Percentiles rank a stretch among this genome's conserved stretches.
Conservation (phyloP, 2,329 filamentous ascomycete genomes). For the Sarocladium brachiariae region DNA sequence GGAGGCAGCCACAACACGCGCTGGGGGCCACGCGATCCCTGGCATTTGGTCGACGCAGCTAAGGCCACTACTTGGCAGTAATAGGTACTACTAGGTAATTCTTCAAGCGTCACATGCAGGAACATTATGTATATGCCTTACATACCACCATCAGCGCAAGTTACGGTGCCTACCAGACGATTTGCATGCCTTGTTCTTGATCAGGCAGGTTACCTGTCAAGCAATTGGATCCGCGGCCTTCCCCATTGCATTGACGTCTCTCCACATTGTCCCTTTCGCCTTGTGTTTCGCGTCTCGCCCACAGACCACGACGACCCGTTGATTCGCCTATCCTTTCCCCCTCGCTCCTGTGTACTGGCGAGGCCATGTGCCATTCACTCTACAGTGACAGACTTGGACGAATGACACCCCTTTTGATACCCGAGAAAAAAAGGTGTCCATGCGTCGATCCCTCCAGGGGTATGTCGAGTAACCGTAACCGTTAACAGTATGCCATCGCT, state of each 20-base stretch:
- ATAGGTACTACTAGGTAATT: too few species aligned
- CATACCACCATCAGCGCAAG: neutral
- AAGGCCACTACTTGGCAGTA: too few species aligned
- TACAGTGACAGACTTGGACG: too few species aligned
- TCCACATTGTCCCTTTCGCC: neutral
- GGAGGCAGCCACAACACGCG: neutral
- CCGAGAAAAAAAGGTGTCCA: neutral
- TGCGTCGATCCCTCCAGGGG: slow-evolving; percentile 7
- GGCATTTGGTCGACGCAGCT: too few species aligned
- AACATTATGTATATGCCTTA: too few species aligned
- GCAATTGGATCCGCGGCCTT: neutral
- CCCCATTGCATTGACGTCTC: neutral
- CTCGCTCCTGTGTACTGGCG: too few species aligned
- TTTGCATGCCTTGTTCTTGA: neutral
- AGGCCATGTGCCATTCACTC: too few species aligned
- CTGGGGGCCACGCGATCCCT: neutral
- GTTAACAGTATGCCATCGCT: too few species aligned
- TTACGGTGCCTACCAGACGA: neutral
- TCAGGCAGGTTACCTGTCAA: slow-evolving; percentile 1
- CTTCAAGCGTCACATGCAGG: too few species aligned
- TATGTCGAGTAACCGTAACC: neutral
- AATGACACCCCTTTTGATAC: neutral
- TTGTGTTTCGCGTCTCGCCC: slow-evolving; percentile 7
- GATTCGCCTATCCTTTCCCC: neutral
- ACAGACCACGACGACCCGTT: slow-evolving; percentile 4